phyloP scores from a whole-genome alignment of 257 asterid species.

The Primulina tabacum region DNA sequence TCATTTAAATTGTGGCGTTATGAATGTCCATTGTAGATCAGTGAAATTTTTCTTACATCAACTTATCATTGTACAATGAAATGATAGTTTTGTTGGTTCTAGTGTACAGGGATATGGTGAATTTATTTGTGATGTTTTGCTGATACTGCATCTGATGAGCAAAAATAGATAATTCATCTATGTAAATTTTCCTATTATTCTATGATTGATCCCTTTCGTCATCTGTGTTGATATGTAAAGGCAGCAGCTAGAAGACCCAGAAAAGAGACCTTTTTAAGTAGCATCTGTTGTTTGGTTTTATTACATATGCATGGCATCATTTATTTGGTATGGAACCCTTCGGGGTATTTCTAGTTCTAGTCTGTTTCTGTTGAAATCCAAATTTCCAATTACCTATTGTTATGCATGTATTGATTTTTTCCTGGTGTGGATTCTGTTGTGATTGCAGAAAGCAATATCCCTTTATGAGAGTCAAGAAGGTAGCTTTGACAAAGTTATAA shows the following conservation, averaged over 20 bases:
- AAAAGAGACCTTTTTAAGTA: background rate
- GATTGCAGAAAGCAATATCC: conserved; percentile 70
- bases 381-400: background rate
- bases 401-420: background rate
- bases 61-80: background rate
- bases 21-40: conserved; percentile 3
- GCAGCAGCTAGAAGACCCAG: background rate
- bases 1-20: background rate
- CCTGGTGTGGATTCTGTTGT: conserved; percentile 19
- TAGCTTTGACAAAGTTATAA: conserved; percentile 22
- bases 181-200: background rate
- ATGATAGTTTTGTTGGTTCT: background rate
- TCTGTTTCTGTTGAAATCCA: background rate
- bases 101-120: background rate
- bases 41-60: background rate
- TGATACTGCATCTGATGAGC: background rate
- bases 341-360: background rate
- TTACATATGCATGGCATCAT: background rate
- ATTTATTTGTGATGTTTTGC: background rate
- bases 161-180: background rate
- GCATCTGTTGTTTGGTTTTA: background rate
- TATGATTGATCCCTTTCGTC: background rate
- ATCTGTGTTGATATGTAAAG: background rate
- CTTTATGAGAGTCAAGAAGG: conserved; percentile 66
- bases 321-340: background rate